Evolutionary conservation across 2,329 filamentous ascomycete genomes (phyloP), one percentile per base, ranked within the genome.

Genomic region (Clathrospora elynae): DNA sequence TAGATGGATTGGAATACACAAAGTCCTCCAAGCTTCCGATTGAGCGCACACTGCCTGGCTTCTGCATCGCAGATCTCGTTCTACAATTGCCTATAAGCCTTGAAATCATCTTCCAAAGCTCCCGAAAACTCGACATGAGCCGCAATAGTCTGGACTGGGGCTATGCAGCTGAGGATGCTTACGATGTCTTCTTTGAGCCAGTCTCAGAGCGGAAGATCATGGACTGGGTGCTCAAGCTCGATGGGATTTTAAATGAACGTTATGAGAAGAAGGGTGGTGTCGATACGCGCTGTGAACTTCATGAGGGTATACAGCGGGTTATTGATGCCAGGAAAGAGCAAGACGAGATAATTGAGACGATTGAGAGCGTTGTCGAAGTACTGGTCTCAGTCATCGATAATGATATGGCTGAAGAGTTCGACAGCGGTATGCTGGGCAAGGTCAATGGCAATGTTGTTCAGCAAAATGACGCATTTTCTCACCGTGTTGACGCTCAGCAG

Each of bases 1-100:
- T 44, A n/a, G 39, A 55, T 14, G 29, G 18, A 2, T 17, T 42
- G 4, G 40, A 54, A 9, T 64, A 67, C 3, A 66, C 57, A 4
- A 71, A 66, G 32, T 72, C 72, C 1, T 67, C 65, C 1, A 59
- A 46, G 7, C 55, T 75, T 1, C 68, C 71, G 0, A 66, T 75
- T 5, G 71, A 76, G 43, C 63, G 62, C 6, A 61, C 61, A 4
- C 71, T 71, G 2, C 35, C 43, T 4, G 60, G 58, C 6, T 51
- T 44, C 20, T 50, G 50, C 2, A 57, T 54, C n/a, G 67, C 71
- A 8, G 37, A 59, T 14, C 5, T 66, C 4, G 18, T 51, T 6
- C 11, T 61, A 1, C 5, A 12, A 3, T 2, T 60, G 0, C 4
- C 12, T 2, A 41, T 33, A 8, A 42, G 23, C 13, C 13, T 49